phyloP scores from a whole-genome alignment of 169 alveolate species.

The Eimeria praecox region DNA sequence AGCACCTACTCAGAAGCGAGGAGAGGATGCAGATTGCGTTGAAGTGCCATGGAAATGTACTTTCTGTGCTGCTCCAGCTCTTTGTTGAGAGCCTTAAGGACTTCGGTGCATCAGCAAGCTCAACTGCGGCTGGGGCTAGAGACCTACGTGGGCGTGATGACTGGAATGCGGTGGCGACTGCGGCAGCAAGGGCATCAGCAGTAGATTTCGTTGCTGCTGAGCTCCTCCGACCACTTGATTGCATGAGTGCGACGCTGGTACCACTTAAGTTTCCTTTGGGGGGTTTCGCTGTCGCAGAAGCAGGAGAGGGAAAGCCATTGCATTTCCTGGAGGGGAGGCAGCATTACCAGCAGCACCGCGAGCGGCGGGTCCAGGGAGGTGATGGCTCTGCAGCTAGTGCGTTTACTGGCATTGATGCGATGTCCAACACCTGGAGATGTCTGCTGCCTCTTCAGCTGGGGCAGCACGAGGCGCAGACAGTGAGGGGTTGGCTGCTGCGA shows the following conservation, averaged over 20 bases:
- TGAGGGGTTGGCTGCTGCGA: slow-evolving; percentile 72
- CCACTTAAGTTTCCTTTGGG: neutral
- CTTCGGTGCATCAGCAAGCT: neutral
- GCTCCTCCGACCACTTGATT: neutral
- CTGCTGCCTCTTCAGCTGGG: slow-evolving; percentile 39
- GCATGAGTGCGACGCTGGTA: neutral
- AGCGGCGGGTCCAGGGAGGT: neutral
- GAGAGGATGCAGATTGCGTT: neutral
- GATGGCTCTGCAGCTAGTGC: neutral
- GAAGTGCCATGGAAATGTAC: neutral
- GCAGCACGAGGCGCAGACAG: slow-evolving; percentile 53
- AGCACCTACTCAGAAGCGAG: neutral
- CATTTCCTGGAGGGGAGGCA: neutral
- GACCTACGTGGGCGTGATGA: neutral
- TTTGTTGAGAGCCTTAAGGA: neutral
- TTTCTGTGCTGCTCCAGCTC: neutral
- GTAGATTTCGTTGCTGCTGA: slow-evolving; percentile 43
- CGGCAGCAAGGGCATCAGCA: slow-evolving; percentile 4
- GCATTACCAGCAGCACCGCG: neutral
- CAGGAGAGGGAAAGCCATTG: neutral
- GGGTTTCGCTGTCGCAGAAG: neutral
- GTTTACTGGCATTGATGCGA: neutral
- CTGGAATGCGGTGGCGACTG: neutral
- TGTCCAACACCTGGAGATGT: slow-evolving; percentile 7
- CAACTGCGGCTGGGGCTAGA: neutral